Conservation (phyloP, 2,329 filamentous ascomycete genomes). For the Ophiocordyceps camponoti-floridani region DNA sequence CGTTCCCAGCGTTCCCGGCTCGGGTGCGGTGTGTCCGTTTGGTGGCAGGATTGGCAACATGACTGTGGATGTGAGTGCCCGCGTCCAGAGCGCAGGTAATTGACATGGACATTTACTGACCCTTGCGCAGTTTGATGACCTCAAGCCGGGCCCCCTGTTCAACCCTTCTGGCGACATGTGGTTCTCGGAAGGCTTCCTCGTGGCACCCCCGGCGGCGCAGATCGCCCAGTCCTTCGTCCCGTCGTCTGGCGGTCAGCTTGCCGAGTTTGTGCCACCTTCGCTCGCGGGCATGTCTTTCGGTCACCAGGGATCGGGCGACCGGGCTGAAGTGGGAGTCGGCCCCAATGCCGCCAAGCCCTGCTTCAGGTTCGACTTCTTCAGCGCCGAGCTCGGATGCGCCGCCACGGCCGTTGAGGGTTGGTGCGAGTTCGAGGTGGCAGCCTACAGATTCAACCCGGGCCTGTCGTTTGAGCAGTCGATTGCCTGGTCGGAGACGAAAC, state of each 20-base stretch:
- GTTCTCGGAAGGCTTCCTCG: slow-evolving; percentile 23
- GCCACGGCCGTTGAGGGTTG: slow-evolving; percentile 16
- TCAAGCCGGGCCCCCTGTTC: slow-evolving; percentile 18
- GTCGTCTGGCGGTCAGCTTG: slow-evolving; percentile 20
- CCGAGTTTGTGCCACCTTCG: slow-evolving; percentile 20
- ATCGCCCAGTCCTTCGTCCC: slow-evolving; percentile 15
- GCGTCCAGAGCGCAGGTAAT: not conserved
- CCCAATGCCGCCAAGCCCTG: slow-evolving; percentile 17
- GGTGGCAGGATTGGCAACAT: slow-evolving; percentile 18
- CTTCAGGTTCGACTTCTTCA: slow-evolving; percentile 21
- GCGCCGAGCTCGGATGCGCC: slow-evolving; percentile 20
- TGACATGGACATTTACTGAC: slow-evolving; percentile 3
- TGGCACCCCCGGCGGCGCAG: slow-evolving; percentile 16
- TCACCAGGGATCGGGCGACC: slow-evolving; percentile 11
- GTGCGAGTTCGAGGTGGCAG: slow-evolving; percentile 24
- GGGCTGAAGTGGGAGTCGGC: slow-evolving; percentile 21
- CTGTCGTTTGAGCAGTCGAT: slow-evolving; percentile 16
- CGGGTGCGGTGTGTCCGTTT: slow-evolving; percentile 8
- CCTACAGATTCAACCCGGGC: slow-evolving; percentile 17
- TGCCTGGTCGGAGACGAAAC: slow-evolving; percentile 21
- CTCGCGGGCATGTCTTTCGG: slow-evolving; percentile 9
- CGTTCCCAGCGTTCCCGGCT: not conserved
- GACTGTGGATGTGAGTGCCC: slow-evolving; percentile 17
- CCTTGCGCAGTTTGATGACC: slow-evolving; percentile 16
- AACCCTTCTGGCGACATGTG: slow-evolving; percentile 21